phyloP scores from a whole-genome alignment of 768 basidiomycete genomes.

The Multifurca ochricompacta region DNA sequence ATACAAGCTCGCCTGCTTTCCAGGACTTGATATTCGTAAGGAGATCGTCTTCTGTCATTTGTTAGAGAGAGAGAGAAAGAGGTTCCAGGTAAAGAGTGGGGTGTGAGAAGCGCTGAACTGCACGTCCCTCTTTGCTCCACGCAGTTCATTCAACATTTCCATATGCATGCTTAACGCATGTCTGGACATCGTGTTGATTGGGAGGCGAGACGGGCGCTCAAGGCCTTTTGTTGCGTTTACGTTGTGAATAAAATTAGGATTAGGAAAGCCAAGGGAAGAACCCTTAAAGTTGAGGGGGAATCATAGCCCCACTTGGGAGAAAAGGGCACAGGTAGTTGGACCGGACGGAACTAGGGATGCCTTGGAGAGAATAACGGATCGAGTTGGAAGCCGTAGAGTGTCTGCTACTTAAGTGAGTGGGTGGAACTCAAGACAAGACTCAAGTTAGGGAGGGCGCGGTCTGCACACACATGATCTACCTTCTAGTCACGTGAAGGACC shows the following conservation, averaged over 20 bases:
- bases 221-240: neutral
- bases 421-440: no score
- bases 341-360: neutral
- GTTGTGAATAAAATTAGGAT: neutral
- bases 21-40: neutral
- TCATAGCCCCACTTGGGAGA: neutral
- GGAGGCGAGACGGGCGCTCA: neutral
- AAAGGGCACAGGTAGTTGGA: neutral
- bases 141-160: neutral
- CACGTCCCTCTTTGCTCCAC: neutral
- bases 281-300: neutral
- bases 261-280: neutral
- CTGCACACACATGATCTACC: no score
- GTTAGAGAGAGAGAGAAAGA: neutral
- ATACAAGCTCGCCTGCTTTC: neutral
- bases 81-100: neutral
- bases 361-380: neutral
- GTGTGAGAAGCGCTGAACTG: neutral
- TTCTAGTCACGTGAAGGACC: no score
- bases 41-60: neutral
- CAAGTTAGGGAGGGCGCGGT: no score
- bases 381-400: neutral
- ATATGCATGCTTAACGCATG: slow-evolving; percentile 3
- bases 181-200: neutral
- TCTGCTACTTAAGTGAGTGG: neutral